Conservation (phyloP, 2,329 filamentous ascomycete genomes). For the Hypoxylon rubiginosum region DNA sequence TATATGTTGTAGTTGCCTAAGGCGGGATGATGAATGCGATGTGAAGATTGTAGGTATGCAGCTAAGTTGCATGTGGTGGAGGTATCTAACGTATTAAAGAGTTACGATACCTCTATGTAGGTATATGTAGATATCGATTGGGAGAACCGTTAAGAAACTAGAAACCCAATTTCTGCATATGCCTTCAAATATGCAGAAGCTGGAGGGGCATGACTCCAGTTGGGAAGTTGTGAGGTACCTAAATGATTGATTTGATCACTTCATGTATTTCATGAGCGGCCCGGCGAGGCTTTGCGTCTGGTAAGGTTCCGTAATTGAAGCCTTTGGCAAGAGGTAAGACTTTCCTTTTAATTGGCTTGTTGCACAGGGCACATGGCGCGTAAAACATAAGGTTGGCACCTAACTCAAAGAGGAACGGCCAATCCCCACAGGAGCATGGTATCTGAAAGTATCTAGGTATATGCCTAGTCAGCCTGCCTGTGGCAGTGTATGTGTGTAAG, state of each 20-base stretch:
- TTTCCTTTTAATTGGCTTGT: slow-evolving; percentile 32
- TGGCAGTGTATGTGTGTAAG: no score
- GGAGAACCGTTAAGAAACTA: neutral
- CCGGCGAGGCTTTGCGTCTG: slow-evolving; percentile 25
- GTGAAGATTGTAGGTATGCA: neutral
- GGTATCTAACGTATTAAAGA: neutral
- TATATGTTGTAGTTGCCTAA: slow-evolving; percentile 7
- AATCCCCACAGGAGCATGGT: neutral
- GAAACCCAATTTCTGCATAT: slow-evolving; percentile 1
- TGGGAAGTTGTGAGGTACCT: slow-evolving; percentile 2
- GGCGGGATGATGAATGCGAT: slow-evolving; percentile 2
- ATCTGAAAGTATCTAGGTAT: neutral
- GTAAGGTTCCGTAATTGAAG: slow-evolving; percentile 10
- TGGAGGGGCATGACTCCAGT: slow-evolving; percentile 6
- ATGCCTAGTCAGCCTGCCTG: no score
- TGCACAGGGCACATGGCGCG: slow-evolving; percentile 32
- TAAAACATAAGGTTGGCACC: slow-evolving; percentile 35
- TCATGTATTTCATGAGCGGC: slow-evolving; percentile 11
- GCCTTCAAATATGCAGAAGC: slow-evolving; percentile 7
- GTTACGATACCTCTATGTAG: neutral
- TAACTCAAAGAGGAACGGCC: slow-evolving; percentile 26
- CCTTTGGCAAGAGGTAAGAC: slow-evolving; percentile 18
- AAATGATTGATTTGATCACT: slow-evolving; percentile 8
- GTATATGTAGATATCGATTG: slow-evolving; percentile 8
- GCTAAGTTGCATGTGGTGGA: neutral